phyloP scores from a whole-genome alignment of 169 alveolate species.

The Condylostoma magnum region DNA sequence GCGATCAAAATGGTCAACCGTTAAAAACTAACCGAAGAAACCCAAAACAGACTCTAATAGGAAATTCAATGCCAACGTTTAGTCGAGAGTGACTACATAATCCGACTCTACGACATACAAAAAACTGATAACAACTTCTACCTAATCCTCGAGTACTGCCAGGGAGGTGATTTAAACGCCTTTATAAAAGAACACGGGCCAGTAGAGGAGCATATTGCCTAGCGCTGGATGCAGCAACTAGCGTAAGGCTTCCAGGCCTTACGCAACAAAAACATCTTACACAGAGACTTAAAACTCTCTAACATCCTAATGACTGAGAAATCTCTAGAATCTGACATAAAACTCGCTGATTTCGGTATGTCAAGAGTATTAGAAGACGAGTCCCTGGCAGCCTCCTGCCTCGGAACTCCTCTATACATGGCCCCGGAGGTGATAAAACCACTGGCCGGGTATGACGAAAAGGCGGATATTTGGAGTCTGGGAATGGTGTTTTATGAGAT shows the following conservation, averaged over 20 bases:
- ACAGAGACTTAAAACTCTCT: constrained; percentile 68
- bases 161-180: constrained; percentile 64
- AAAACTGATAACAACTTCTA: constrained; percentile 58
- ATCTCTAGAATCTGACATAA: constrained; percentile 35
- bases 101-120: constrained; percentile 38
- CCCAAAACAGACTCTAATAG: constrained; percentile 22
- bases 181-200: constrained; percentile 38
- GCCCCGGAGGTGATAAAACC: constrained; percentile 64
- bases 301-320: constrained; percentile 60
- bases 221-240: constrained; percentile 57
- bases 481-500: constrained; percentile 68
- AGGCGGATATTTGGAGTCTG: constrained; percentile 72
- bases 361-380: constrained; percentile 50
- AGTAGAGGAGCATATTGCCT: constrained; percentile 51
- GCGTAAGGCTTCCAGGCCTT: constrained; percentile 56
- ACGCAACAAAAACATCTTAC: constrained; percentile 51
- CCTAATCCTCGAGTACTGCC: constrained; percentile 65
- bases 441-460: constrained; percentile 47
- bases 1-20: constrained; percentile 32
- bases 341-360: constrained; percentile 76
- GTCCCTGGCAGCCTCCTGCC: constrained; percentile 42
- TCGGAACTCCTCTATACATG: constrained; percentile 74
- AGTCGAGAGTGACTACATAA: constrained; percentile 44
- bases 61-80: constrained; percentile 31
- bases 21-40: constrained; percentile 6